These are phyloP conservation scores for Silene noctiflora DNA, from an alignment of 179 eudicot species.

Conservation along the genomic window DNA sequence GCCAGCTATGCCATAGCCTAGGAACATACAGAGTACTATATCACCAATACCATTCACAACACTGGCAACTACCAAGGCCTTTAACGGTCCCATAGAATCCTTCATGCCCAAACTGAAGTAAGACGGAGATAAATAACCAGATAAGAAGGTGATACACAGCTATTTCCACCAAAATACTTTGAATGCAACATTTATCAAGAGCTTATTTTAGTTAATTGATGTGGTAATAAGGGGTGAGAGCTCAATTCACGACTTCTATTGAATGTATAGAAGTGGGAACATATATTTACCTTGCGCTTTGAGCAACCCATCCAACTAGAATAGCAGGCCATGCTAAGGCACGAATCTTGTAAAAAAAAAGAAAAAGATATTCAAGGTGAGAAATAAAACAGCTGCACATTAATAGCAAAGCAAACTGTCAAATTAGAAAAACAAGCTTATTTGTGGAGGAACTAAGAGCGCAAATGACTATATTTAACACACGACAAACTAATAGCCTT, in stretches of 20 bases:
- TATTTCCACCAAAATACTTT: background rate
- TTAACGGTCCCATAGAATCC: conserved; percentile 94
- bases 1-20: conserved; percentile 90
- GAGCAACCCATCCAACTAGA: conserved; percentile 97
- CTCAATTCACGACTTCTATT: background rate
- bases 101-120: conserved; percentile 88
- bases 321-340: conserved; percentile 99
- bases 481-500: too few species aligned
- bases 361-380: background rate
- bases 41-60: conserved; percentile 78
- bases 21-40: conserved; percentile 58
- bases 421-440: background rate
- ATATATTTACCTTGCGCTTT: conserved; percentile 49
- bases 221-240: too few species aligned
- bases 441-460: background rate
- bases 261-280: background rate
- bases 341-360: conserved; percentile 57
- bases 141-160: background rate
- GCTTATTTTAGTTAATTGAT: too few species aligned
- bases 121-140: conserved; percentile 3
- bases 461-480: too few species aligned
- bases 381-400: background rate
- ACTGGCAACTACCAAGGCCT: conserved; percentile 89
- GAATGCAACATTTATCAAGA: background rate
- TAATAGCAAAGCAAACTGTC: background rate